Conservation (phyloP, 257 asterid species). For the Lycium barbarum region DNA sequence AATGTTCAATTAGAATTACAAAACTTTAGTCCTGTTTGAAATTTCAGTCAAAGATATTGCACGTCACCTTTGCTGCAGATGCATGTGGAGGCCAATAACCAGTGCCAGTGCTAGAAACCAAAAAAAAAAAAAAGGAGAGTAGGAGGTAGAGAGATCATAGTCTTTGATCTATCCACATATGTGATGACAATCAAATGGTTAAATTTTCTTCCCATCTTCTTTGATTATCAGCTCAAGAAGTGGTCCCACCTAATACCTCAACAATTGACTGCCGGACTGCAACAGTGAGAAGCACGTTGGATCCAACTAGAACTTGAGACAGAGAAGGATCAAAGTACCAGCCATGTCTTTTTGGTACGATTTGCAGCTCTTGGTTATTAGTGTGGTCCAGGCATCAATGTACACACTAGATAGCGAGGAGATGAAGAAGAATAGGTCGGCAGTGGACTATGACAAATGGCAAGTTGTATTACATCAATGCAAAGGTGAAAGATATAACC, state of each 20-base stretch:
- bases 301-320: not conserved
- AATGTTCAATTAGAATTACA: not conserved
- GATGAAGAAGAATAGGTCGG: not conserved
- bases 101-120: not conserved
- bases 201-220: not conserved
- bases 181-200: not conserved
- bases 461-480: not conserved
- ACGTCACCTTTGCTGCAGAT: not conserved
- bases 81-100: not conserved
- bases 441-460: not conserved
- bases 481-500: not conserved
- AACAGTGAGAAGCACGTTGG: not conserved
- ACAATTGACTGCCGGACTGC: not conserved
- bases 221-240: not conserved
- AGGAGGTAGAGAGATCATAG: not conserved
- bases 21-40: conserved; percentile 1
- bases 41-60: conserved; percentile 4
- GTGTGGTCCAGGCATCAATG: conserved; percentile 20
- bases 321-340: not conserved
- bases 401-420: not conserved
- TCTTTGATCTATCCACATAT: not conserved
- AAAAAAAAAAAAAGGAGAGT: not conserved
- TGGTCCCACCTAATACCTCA: not conserved
- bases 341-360: not conserved
- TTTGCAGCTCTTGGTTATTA: not conserved